Percentiles rank a stretch among this genome's conserved stretches.
These are phyloP conservation scores for Strigomonas culicis DNA, from an alignment of 208 protist genomes.

Conservation along the genomic window DNA sequence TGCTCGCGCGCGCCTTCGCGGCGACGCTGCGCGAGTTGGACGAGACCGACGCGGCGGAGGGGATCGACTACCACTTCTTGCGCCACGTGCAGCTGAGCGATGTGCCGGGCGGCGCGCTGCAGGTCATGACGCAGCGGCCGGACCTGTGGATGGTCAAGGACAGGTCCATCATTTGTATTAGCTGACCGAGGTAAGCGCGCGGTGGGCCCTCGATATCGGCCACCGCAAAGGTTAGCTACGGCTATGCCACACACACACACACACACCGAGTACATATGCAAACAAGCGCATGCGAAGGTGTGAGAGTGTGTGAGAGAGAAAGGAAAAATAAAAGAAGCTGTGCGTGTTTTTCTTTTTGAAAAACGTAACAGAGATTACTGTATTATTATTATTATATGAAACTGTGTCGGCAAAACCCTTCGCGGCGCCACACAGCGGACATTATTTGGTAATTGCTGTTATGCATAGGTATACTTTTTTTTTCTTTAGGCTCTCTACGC, in stretches of 20 bases:
- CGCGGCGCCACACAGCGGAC: neutral
- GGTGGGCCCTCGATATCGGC: too few relatives aligned
- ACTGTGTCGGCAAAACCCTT: neutral
- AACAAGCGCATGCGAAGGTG: neutral
- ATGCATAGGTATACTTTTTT: neutral
- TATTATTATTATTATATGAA: neutral
- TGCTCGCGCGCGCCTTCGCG: conserved; percentile 51
- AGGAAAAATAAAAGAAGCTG: conserved; percentile 11
- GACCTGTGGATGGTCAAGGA: conserved; percentile 83
- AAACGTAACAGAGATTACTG: too few relatives aligned
- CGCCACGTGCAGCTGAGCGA: conserved; percentile 30
- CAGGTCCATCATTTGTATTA: conserved; percentile 80
- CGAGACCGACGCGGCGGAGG: conserved; percentile 10
- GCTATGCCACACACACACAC: neutral
- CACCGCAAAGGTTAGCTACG: neutral
- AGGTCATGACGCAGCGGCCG: conserved; percentile 81
- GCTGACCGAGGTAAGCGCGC: conserved; percentile 83
- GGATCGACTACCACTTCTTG: neutral
- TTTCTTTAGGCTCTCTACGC: neutral
- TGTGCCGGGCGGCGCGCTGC: conserved; percentile 61
- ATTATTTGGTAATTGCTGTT: neutral
- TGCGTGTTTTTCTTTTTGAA: neutral
- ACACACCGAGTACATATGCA: neutral
- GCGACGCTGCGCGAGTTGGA: too few relatives aligned
- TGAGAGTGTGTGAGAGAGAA: neutral